phyloP scores from a whole-genome alignment of 805 yeast species.

The Kodamaea jinghongensis region DNA sequence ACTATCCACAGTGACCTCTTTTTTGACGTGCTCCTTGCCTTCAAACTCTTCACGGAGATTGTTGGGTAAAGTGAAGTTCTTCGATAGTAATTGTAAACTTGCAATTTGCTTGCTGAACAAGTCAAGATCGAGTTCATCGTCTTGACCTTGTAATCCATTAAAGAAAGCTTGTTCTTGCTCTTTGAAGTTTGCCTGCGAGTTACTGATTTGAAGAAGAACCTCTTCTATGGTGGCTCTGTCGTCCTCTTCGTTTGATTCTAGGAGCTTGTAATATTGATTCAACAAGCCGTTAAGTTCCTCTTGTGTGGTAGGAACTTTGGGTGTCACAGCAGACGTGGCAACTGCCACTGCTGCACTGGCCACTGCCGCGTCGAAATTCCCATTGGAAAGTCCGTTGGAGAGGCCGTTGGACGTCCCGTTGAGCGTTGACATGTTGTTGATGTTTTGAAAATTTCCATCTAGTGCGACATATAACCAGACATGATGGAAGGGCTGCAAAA shows the following conservation, averaged over 20 bases:
- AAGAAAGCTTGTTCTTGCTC: constrained; percentile 21
- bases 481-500: too few species aligned
- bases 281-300: constrained; percentile 26
- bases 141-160: constrained; percentile 16
- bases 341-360: not conserved
- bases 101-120: constrained; percentile 57
- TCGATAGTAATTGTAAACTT: constrained; percentile 62
- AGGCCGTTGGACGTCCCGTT: constrained; percentile 4
- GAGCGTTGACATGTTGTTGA: not conserved
- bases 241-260: constrained; percentile 14
- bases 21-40: constrained; percentile 12
- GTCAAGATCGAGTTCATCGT: constrained; percentile 37
- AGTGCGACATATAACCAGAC: constrained; percentile 1
- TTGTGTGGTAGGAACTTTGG: constrained; percentile 22
- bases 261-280: constrained; percentile 24
- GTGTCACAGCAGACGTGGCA: constrained; percentile 3
- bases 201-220: constrained; percentile 26
- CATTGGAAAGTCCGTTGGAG: constrained; percentile 3
- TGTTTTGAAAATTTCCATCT: not conserved
- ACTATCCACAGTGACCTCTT: not conserved
- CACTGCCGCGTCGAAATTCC: too few species aligned
- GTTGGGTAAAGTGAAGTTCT: constrained; percentile 63
- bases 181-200: constrained; percentile 22
- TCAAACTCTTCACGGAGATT: constrained; percentile 34
- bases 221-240: constrained; percentile 20